phyloP scores from a whole-genome alignment of 1,284 basidiomycete species.

The Pseudozyma thailandica region DNA sequence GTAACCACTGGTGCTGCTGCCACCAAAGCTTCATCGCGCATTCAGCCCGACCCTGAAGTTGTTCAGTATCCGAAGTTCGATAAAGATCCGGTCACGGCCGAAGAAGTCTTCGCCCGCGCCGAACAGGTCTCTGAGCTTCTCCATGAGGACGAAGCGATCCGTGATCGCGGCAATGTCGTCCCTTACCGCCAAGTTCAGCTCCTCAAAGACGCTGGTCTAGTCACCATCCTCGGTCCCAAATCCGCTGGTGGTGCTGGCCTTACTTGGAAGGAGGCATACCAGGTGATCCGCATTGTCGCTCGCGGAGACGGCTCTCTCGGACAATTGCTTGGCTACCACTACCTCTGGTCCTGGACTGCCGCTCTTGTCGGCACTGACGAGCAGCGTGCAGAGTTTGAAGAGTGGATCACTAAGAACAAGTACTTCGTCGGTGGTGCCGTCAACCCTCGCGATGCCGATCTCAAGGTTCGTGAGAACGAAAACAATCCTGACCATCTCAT shows the following conservation, averaged over 20 bases:
- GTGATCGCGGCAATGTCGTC: slow-evolving; percentile 65
- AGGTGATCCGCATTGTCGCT: slow-evolving; percentile 60
- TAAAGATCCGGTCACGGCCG: slow-evolving; percentile 48
- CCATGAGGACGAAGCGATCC: slow-evolving; percentile 60
- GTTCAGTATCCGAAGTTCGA: slow-evolving; percentile 58
- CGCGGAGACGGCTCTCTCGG: slow-evolving; percentile 63
- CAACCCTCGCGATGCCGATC: slow-evolving; percentile 67
- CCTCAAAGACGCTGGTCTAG: slow-evolving; percentile 64
- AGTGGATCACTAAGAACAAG: slow-evolving; percentile 55
- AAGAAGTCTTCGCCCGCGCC: slow-evolving; percentile 60
- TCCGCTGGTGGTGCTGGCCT: slow-evolving; percentile 60
- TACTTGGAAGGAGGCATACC: slow-evolving; percentile 60
- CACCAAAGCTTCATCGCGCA: slow-evolving; percentile 46
- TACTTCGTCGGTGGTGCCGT: slow-evolving; percentile 67
- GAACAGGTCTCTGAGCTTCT: slow-evolving; percentile 61
- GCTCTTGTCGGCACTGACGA: slow-evolving; percentile 62
- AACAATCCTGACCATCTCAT: slow-evolving; percentile 53
- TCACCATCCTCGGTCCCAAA: slow-evolving; percentile 61
- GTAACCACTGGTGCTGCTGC: slow-evolving; percentile 8
- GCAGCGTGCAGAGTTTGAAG: slow-evolving; percentile 46
- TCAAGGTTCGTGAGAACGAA: slow-evolving; percentile 56
- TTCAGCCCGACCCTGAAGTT: slow-evolving; percentile 59
- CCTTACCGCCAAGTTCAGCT: slow-evolving; percentile 66
- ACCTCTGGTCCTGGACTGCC: slow-evolving; percentile 62
- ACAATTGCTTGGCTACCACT: slow-evolving; percentile 59